These are phyloP conservation scores for Candida pini DNA, from an alignment of 805 yeast genomes.

Conservation along the genomic window DNA sequence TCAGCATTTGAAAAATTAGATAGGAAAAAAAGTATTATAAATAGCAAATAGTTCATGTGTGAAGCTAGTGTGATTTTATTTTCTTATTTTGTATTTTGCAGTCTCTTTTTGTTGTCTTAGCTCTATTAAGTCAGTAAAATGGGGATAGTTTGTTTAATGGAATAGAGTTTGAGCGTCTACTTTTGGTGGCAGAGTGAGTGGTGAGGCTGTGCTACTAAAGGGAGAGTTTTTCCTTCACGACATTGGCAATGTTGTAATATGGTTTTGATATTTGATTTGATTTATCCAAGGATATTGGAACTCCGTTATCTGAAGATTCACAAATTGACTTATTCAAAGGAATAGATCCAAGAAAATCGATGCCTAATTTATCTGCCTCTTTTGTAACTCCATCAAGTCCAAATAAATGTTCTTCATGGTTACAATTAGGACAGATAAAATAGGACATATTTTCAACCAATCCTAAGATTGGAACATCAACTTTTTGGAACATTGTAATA, in stretches of 20 bases:
- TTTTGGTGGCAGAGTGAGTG: too few relatives aligned
- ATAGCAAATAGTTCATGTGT: too few relatives aligned
- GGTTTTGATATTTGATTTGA: slow-evolving; percentile 33
- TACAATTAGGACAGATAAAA: slow-evolving; percentile 69
- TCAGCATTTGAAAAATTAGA: not conserved
- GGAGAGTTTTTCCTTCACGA: slow-evolving; percentile 16
- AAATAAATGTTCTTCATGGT: slow-evolving; percentile 67
- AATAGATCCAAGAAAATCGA: slow-evolving; percentile 56
- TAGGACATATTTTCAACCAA: slow-evolving; percentile 80
- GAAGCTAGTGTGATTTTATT: not conserved
- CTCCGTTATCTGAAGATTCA: slow-evolving; percentile 55
- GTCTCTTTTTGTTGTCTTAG: not conserved
- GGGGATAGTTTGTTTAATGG: too few relatives aligned
- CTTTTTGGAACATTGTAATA: slow-evolving; percentile 68
- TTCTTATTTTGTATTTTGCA: not conserved
- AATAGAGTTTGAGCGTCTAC: too few relatives aligned
- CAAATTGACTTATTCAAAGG: slow-evolving; percentile 64
- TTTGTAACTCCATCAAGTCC: slow-evolving; percentile 57
- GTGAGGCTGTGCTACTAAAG: not conserved
- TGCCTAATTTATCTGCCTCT: slow-evolving; percentile 39
- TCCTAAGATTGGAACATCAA: slow-evolving; percentile 66
- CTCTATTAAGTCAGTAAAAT: too few relatives aligned
- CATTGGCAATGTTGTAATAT: slow-evolving; percentile 44
- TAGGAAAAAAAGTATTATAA: not conserved
- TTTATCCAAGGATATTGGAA: slow-evolving; percentile 49